Evolutionary conservation across 192 early-diverging fungal genomes (phyloP).

Genomic region (Radiomyces spectabilis): DNA sequence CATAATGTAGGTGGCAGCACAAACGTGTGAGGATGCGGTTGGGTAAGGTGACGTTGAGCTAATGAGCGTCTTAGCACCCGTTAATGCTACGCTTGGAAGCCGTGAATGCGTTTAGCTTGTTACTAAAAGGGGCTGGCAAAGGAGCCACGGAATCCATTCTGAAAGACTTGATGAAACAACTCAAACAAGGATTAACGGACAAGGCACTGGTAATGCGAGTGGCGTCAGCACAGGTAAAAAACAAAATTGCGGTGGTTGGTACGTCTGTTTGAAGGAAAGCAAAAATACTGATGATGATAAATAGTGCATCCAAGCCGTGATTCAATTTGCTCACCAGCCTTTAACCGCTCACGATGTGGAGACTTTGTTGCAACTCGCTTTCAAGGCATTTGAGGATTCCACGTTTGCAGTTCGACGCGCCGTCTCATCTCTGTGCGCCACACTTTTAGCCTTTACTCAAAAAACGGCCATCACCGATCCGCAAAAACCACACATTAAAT

Average conservation of each 20-base stretch:
- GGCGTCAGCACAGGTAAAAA: constrained; percentile 56
- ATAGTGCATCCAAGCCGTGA: constrained; percentile 27
- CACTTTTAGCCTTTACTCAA: constrained; percentile 50
- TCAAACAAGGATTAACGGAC: constrained; percentile 59
- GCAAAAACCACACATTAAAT: constrained; percentile 21
- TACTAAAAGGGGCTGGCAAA: constrained; percentile 70
- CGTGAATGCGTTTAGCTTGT: constrained; percentile 49
- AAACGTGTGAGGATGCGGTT: not conserved
- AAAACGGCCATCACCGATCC: constrained; percentile 22
- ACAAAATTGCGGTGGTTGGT: not conserved
- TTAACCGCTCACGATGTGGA: constrained; percentile 51
- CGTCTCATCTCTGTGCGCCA: constrained; percentile 39
- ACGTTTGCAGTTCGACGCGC: constrained; percentile 40
- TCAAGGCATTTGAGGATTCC: constrained; percentile 46
- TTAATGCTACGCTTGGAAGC: constrained; percentile 62
- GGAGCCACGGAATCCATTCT: constrained; percentile 57
- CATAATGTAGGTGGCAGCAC: constrained; percentile 49
- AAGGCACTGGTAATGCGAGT: constrained; percentile 63
- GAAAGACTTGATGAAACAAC: constrained; percentile 65
- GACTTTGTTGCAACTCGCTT: constrained; percentile 25
- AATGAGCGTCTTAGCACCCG: constrained; percentile 25
- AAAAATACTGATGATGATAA: not conserved
- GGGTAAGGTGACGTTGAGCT: not conserved
- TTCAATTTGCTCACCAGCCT: constrained; percentile 26
- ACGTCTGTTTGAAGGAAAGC: not conserved